Evolutionary conservation across 306 rosid genomes (phyloP).

Genomic region (Styphnolobium japonicum): DNA sequence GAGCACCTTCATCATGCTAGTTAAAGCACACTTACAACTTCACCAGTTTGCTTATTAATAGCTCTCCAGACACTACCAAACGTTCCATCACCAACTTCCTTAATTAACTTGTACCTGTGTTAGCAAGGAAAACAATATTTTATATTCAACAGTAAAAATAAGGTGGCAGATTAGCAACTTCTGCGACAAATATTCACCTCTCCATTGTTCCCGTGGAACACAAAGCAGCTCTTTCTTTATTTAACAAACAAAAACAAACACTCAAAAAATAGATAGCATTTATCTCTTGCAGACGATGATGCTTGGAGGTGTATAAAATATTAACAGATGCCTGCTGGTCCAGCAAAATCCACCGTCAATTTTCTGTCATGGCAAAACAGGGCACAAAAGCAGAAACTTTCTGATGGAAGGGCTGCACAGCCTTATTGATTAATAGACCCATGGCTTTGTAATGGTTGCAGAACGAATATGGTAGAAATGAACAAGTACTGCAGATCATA

Average conservation of each 20-base stretch:
- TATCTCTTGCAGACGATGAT: conserved; percentile 60
- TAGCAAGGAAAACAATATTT: not conserved
- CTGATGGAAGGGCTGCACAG: conserved; percentile 66
- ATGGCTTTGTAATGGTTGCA: conserved; percentile 40
- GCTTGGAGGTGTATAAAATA: conserved; percentile 39
- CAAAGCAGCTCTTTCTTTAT: conserved; percentile 69
- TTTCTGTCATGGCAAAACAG: conserved; percentile 46
- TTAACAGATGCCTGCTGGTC: conserved; percentile 52
- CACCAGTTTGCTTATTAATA: conserved; percentile 84
- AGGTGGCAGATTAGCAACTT: not conserved
- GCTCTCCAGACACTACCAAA: conserved; percentile 99
- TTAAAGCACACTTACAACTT: conserved; percentile 72
- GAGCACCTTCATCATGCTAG: not conserved
- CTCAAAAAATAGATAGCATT: conserved; percentile 56
- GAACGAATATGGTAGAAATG: conserved; percentile 35
- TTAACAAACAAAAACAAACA: conserved; percentile 54
- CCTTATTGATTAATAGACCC: conserved; percentile 66
- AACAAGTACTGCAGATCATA: conserved; percentile 60
- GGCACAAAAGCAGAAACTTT: conserved; percentile 61
- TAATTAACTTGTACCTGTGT: conserved; percentile 80
- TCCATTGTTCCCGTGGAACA: conserved; percentile 64
- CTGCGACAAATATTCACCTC: conserved; percentile 53
- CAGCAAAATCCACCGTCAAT: conserved; percentile 75
- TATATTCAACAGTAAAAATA: not conserved
- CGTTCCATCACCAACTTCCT: conserved; percentile 99